phyloP scores from a whole-genome alignment of 1,284 basidiomycete species.

The Vanrija pseudolonga region DNA sequence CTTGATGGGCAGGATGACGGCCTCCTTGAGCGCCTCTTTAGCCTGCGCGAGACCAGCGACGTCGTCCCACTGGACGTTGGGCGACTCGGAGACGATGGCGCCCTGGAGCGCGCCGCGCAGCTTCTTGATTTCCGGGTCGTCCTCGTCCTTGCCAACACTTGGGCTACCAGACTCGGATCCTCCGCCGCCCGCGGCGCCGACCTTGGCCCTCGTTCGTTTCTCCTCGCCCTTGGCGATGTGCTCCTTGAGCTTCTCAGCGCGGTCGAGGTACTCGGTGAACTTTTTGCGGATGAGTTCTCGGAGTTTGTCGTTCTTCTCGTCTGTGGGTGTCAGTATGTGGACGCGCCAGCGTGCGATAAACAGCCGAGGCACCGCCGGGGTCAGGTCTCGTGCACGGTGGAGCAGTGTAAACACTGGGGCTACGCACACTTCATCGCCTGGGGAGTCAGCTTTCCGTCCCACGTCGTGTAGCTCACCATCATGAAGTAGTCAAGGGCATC shows the following conservation, averaged over 20 bases:
- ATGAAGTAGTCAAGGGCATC: conserved; percentile 98
- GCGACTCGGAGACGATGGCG: conserved; percentile 90
- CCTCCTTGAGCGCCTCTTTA: conserved; percentile 95
- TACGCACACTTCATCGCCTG: conserved; percentile 61
- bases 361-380: not conserved
- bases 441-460: conserved; percentile 4
- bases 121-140: conserved; percentile 92
- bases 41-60: conserved; percentile 92
- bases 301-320: conserved; percentile 94
- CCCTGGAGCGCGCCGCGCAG: conserved; percentile 79
- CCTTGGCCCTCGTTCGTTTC: conserved; percentile 68
- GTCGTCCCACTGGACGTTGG: conserved; percentile 97
- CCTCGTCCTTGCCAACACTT: conserved; percentile 67
- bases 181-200: conserved; percentile 69
- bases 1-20: conserved; percentile 97
- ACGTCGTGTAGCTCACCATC: conserved; percentile 56
- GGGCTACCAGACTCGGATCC: conserved; percentile 61
- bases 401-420: not conserved
- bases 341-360: not conserved
- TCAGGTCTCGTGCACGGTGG: not conserved
- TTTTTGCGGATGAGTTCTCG: conserved; percentile 84
- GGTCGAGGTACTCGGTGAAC: conserved; percentile 85
- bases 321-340: conserved; percentile 50
- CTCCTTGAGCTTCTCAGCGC: conserved; percentile 89
- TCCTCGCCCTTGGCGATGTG: conserved; percentile 66